These are phyloP conservation scores for Chlorella sorokiniana DNA, from an alignment of 139 green algal genomes.

Conservation along the genomic window DNA sequence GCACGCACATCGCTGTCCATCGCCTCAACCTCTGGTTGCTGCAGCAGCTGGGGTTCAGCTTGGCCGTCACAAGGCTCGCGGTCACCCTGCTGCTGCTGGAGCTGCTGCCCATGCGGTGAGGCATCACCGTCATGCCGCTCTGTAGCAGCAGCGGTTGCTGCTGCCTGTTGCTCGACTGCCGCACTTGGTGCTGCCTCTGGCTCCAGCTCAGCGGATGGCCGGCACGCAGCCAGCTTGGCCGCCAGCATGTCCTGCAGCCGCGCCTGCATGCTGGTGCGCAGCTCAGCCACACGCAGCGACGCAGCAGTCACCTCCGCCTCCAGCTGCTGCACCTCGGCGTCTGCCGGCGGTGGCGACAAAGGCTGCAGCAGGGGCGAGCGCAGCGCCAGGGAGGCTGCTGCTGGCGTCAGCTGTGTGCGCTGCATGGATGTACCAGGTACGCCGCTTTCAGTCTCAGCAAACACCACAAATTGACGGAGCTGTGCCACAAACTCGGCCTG, in stretches of 20 bases:
- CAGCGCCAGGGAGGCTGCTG: neutral
- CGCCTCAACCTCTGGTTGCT: neutral
- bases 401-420: neutral
- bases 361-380: neutral
- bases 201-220: slow-evolving; percentile 8
- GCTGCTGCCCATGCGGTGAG: neutral
- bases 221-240: slow-evolving; percentile 9
- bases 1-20: neutral
- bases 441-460: neutral
- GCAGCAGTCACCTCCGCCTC: neutral
- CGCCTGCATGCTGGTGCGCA: slow-evolving; percentile 36
- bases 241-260: slow-evolving; percentile 33
- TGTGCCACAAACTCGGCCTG: slow-evolving; percentile 12
- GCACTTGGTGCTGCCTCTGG: neutral
- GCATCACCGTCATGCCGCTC: neutral
- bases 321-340: neutral
- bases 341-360: neutral
- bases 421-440: neutral
- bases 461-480: slow-evolving; percentile 20
- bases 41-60: no score
- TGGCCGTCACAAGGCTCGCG: neutral
- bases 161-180: neutral
- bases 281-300: neutral
- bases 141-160: neutral
- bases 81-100: neutral